Percentiles rank a stretch among this genome's conserved stretches.
Conservation (phyloP, 306 rosid genomes). For the Castanopsis chinensis region DNA sequence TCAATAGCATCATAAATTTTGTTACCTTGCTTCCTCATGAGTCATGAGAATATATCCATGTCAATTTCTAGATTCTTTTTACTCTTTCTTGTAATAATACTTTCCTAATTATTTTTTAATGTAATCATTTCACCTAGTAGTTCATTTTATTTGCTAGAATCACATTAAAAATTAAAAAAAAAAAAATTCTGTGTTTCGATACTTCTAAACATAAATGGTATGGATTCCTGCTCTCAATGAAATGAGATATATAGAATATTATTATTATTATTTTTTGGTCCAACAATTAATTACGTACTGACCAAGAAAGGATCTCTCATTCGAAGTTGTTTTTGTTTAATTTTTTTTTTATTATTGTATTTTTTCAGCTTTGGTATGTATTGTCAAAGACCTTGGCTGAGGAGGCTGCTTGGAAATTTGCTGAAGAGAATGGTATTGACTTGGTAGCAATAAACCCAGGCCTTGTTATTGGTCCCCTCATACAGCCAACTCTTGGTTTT, state of each 20-base stretch:
- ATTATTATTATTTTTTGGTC: no score
- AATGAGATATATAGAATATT: neutral
- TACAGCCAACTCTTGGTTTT: conserved; percentile 20
- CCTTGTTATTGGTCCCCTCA: conserved; percentile 27
- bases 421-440: conserved; percentile 3
- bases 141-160: neutral
- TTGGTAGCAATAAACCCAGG: conserved; percentile 18
- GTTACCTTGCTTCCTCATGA: no score
- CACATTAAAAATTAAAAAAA: neutral
- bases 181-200: neutral
- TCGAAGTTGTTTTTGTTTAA: neutral
- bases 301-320: neutral
- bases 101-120: no score
- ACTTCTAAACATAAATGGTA: neutral
- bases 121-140: no score
- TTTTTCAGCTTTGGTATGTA: conserved; percentile 8
- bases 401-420: conserved; percentile 36
- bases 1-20: no score
- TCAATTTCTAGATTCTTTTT: no score
- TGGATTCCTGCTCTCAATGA: neutral
- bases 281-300: no score
- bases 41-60: no score
- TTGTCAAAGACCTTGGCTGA: conserved; percentile 37
- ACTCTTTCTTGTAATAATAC: no score
- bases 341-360: neutral